These are phyloP conservation scores for Phyllosticta citrichinensis DNA, from an alignment of 2,329 filamentous ascomycete genomes.

Conservation along the genomic window DNA sequence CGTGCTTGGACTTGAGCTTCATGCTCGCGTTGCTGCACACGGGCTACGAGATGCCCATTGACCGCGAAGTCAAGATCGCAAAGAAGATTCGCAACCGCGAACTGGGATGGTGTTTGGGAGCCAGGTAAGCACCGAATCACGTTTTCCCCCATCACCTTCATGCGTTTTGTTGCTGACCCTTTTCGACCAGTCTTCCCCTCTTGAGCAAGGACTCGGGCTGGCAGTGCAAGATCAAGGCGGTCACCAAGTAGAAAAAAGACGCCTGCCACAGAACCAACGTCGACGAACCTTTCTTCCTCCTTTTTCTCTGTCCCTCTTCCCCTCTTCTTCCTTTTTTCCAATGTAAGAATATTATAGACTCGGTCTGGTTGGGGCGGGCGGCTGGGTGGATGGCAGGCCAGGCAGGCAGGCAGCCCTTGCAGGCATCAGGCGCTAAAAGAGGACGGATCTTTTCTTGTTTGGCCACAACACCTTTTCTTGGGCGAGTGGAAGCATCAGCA, in stretches of 20 bases:
- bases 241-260: conserved; percentile 28
- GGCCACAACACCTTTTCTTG: too few relatives aligned
- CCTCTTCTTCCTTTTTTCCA: conserved; percentile 17
- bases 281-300: not conserved
- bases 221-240: conserved; percentile 75
- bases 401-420: too few relatives aligned
- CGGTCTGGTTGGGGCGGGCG: not conserved
- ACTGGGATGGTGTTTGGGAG: conserved; percentile 93
- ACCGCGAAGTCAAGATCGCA: conserved; percentile 91
- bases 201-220: conserved; percentile 75
- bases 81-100: conserved; percentile 99
- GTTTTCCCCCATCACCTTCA: conserved; percentile 4
- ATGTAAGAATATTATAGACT: not conserved
- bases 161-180: conserved; percentile 26
- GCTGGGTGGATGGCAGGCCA: not conserved
- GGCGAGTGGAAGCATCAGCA: too few relatives aligned
- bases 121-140: conserved; percentile 60
- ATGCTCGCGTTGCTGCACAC: conserved; percentile 89
- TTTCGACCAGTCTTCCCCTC: conserved; percentile 61
- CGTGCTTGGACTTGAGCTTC: conserved; percentile 92
- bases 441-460: too few relatives aligned
- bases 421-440: too few relatives aligned
- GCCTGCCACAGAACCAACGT: not conserved
- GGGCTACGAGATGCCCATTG: conserved; percentile 95
- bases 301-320: not conserved